A percentile compares a stretch with the other conserved stretches of the same genome.
phyloP scores from a whole-genome alignment of 805 yeast species.

The Wickerhamomyces strasburgensis region DNA sequence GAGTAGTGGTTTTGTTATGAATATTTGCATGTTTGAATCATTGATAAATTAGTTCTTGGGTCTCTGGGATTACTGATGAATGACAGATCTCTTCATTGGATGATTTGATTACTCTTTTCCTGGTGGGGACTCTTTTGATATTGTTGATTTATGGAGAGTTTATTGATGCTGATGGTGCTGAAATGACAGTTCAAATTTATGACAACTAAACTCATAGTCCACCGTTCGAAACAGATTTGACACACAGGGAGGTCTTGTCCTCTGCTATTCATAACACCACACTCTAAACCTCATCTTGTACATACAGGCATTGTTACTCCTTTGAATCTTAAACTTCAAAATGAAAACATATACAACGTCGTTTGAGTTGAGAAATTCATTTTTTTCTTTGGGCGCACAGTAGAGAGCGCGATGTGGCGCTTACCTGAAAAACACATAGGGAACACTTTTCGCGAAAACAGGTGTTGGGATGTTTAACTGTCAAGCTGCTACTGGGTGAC shows the following conservation, averaged over 20 bases:
- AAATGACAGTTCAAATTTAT: too few relatives aligned
- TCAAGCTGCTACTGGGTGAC: neutral
- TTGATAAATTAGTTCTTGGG: too few relatives aligned
- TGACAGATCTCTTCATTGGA: too few relatives aligned
- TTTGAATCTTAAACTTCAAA: slow-evolving; percentile 19
- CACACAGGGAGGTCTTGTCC: neutral
- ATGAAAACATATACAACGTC: neutral
- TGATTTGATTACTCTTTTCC: too few relatives aligned
- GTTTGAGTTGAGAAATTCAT: slow-evolving; percentile 28
- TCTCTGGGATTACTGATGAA: too few relatives aligned
- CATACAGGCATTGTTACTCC: slow-evolving; percentile 39
- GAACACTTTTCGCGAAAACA: neutral
- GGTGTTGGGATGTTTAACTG: neutral
- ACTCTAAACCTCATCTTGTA: slow-evolving; percentile 9
- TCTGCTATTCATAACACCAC: neutral
- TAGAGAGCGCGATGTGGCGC: neutral
- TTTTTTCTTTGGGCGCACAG: slow-evolving; percentile 13
- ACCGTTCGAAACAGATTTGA: neutral
- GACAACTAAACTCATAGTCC: neutral
- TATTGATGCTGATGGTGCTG: too few relatives aligned
- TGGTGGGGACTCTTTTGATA: too few relatives aligned
- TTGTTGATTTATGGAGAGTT: too few relatives aligned
- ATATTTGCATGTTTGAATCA: too few relatives aligned
- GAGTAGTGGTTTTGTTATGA: neutral
- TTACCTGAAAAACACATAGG: neutral